phyloP scores from a whole-genome alignment of 2,329 filamentous ascomycete genomes.

The Neobulgaria alba region DNA sequence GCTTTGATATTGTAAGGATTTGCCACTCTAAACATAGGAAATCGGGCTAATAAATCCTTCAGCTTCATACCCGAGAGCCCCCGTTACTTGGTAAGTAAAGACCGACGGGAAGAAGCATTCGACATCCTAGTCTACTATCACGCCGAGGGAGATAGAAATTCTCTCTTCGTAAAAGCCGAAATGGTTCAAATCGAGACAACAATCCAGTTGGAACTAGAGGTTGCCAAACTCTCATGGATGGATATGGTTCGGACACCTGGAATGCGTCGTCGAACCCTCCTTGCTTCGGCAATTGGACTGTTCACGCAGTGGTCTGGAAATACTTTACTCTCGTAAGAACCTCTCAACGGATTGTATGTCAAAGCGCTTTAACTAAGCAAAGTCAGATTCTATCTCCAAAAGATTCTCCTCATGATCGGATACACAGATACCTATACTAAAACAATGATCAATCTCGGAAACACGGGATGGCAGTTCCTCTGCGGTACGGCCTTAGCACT shows the following conservation, averaged over 20 bases:
- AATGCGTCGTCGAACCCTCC: slow-evolving; percentile 40
- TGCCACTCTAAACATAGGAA: background rate
- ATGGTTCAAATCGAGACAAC: slow-evolving; percentile 51
- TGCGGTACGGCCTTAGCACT: slow-evolving; percentile 35
- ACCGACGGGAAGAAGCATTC: slow-evolving; percentile 49
- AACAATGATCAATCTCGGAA: slow-evolving; percentile 34
- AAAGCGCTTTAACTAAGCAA: too few relatives aligned
- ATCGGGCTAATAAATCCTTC: background rate
- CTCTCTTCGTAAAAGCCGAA: slow-evolving; percentile 47
- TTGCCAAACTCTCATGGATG: slow-evolving; percentile 43
- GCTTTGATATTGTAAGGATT: slow-evolving; percentile 13
- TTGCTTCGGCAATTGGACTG: slow-evolving; percentile 41
- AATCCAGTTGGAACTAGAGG: slow-evolving; percentile 45
- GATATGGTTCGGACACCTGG: slow-evolving; percentile 43
- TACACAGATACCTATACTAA: slow-evolving; percentile 35
- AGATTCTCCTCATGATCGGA: slow-evolving; percentile 39
- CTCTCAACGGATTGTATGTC: too few relatives aligned
- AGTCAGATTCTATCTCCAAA: slow-evolving; percentile 42
- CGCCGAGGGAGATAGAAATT: slow-evolving; percentile 42
- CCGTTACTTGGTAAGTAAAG: slow-evolving; percentile 47
- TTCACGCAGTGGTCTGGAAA: slow-evolving; percentile 47
- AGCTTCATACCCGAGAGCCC: slow-evolving; percentile 46
- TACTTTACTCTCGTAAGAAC: slow-evolving; percentile 33
- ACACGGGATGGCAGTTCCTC: slow-evolving; percentile 36
- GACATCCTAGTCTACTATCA: slow-evolving; percentile 43